phyloP scores from a whole-genome alignment of 2,329 filamentous ascomycete genomes.

The Fusarium vanettenii region DNA sequence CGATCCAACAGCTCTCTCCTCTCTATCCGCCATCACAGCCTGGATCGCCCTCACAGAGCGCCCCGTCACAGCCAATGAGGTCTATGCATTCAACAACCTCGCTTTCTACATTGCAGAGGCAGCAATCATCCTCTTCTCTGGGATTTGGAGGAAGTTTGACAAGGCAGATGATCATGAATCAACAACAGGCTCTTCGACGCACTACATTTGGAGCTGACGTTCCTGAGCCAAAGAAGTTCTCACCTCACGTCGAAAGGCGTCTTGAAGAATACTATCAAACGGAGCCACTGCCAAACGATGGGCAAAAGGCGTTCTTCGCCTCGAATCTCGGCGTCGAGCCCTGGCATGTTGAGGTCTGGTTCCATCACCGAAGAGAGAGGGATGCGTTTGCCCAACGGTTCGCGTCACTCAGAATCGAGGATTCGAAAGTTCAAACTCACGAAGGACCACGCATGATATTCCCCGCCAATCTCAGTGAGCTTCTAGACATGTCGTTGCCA shows the following conservation, averaged over 20 bases:
- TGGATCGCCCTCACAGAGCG: constrained; percentile 37
- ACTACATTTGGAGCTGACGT: constrained; percentile 54
- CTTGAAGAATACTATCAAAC: constrained; percentile 65
- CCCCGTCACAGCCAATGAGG: constrained; percentile 29
- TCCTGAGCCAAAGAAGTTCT: constrained; percentile 58
- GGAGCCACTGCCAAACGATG: constrained; percentile 60
- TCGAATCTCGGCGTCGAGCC: constrained; percentile 65
- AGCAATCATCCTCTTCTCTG: constrained; percentile 34
- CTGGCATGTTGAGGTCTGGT: constrained; percentile 66
- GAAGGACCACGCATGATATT: constrained; percentile 60
- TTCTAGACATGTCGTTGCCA: constrained; percentile 62
- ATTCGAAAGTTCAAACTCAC: constrained; percentile 45
- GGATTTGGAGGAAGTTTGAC: constrained; percentile 46
- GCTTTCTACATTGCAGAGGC: constrained; percentile 35
- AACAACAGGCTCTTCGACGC: constrained; percentile 55
- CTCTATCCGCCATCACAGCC: constrained; percentile 25
- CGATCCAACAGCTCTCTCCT: constrained; percentile 38
- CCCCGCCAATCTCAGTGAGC: constrained; percentile 61
- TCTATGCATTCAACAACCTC: constrained; percentile 41
- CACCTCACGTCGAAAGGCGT: constrained; percentile 60
- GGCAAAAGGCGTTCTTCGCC: constrained; percentile 64
- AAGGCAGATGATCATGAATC: constrained; percentile 58
- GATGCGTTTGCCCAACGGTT: constrained; percentile 59
- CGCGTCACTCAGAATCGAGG: constrained; percentile 56
- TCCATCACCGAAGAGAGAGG: constrained; percentile 63